These are phyloP conservation scores for Malus sieversii DNA, from an alignment of 306 rosid species.

Conservation along the genomic window DNA sequence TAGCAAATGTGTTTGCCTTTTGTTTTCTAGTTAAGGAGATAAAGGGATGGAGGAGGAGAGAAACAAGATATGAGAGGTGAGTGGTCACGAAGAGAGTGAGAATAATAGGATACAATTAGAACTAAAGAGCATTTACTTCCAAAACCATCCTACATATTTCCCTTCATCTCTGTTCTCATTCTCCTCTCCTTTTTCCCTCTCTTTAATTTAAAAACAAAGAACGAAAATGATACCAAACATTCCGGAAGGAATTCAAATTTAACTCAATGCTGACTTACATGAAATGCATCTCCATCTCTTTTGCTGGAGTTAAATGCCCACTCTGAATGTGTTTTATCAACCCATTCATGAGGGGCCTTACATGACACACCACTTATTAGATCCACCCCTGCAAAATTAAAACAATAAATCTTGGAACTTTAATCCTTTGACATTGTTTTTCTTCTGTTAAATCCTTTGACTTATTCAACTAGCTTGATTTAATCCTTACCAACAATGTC, in stretches of 20 bases:
- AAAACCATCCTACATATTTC: not conserved
- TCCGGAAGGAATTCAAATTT: not conserved
- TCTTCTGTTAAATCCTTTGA: not conserved
- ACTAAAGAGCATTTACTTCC: not conserved
- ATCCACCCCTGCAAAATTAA: conserved; percentile 61
- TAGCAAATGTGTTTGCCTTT: not conserved
- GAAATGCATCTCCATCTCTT: conserved; percentile 42
- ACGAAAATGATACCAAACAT: not conserved
- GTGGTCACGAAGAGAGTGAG: not conserved
- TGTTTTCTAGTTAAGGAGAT: not conserved
- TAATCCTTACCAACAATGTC: conserved; percentile 78
- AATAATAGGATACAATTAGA: not conserved
- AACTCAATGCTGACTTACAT: conserved; percentile 29
- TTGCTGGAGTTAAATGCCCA: conserved; percentile 55
- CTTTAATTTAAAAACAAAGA: not conserved
- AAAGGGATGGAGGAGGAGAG: not conserved
- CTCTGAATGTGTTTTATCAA: conserved; percentile 53
- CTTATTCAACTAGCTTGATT: not conserved
- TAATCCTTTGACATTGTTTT: not conserved
- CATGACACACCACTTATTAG: conserved; percentile 92
- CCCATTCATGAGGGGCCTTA: conserved; percentile 75
- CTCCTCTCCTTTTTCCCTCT: not conserved
- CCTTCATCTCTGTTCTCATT: not conserved
- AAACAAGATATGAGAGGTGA: not conserved
- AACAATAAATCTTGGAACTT: conserved; percentile 9